A percentile compares a stretch with the other conserved stretches of the same genome.
Evolutionary conservation across 2,329 filamentous ascomycete genomes (phyloP).

Genomic region (Trichothecium roseum): DNA sequence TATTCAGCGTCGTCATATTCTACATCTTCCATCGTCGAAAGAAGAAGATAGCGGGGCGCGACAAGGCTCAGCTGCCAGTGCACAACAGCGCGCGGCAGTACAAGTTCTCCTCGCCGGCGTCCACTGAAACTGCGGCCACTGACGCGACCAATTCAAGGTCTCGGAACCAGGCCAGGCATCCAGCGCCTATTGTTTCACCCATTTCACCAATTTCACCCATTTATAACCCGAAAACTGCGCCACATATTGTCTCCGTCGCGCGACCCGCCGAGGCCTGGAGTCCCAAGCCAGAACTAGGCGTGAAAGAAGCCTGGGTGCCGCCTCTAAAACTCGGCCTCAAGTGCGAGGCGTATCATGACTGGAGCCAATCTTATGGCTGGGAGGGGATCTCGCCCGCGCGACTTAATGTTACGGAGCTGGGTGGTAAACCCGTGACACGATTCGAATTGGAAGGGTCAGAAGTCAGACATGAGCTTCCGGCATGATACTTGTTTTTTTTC

Average conservation of each 20-base stretch:
- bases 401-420: background rate
- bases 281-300: background rate
- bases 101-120: background rate
- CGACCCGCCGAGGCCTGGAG: too few relatives aligned
- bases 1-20: slow-evolving; percentile 13
- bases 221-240: background rate
- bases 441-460: too few relatives aligned
- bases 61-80: slow-evolving; percentile 7
- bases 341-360: too few relatives aligned
- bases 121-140: background rate
- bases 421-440: background rate
- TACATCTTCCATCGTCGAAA: slow-evolving; percentile 17
- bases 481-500: too few relatives aligned
- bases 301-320: too few relatives aligned
- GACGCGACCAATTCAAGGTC: background rate
- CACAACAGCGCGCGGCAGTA: background rate
- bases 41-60: slow-evolving; percentile 14
- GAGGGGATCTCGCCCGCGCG: background rate
- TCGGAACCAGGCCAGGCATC: background rate
- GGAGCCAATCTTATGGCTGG: background rate
- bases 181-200: slow-evolving; percentile 1
- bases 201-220: background rate
- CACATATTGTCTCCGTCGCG: too few relatives aligned
- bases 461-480: background rate
- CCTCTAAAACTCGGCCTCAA: too few relatives aligned